phyloP scores from a whole-genome alignment of 1,284 basidiomycete genomes.

The Dichomitus squalens region DNA sequence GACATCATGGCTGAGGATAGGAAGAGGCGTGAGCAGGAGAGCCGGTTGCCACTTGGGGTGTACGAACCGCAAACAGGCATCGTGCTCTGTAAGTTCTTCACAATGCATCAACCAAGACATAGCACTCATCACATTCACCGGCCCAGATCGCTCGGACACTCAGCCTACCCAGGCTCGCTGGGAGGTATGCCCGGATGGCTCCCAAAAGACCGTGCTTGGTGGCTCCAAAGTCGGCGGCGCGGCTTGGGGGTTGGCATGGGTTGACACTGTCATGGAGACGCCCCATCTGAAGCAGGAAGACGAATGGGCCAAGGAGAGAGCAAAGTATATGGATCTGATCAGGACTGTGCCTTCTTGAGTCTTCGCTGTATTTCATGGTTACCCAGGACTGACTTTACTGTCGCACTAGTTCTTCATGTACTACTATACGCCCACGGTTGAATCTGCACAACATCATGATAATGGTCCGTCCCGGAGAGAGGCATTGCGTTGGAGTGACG shows the following conservation, averaged over 20 bases:
- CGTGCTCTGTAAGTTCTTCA: conserved; percentile 59
- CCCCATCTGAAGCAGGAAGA: conserved; percentile 22
- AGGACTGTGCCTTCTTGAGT: background rate
- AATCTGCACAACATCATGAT: background rate
- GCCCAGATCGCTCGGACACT: conserved; percentile 66
- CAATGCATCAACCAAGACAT: conserved; percentile 4
- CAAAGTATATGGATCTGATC: conserved; percentile 19
- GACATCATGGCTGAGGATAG: conserved; percentile 30
- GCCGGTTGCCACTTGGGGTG: conserved; percentile 53
- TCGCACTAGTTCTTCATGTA: background rate
- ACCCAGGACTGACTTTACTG: background rate
- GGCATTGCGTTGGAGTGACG: too few species aligned
- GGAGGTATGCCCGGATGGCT: conserved; percentile 54
- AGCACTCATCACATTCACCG: conserved; percentile 10
- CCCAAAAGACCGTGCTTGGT: conserved; percentile 53
- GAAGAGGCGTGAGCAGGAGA: conserved; percentile 32
- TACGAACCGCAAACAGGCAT: conserved; percentile 77
- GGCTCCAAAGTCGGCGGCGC: conserved; percentile 74
- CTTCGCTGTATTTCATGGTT: background rate
- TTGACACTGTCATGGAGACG: conserved; percentile 71
- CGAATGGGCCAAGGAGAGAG: conserved; percentile 16
- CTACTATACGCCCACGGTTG: background rate
- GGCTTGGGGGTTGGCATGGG: conserved; percentile 78
- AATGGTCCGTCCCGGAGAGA: background rate
- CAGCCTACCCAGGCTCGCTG: conserved; percentile 69